Evolutionary conservation across 805 yeast genomes (phyloP).

Genomic region (Wickerhamiella alocasiicola): DNA sequence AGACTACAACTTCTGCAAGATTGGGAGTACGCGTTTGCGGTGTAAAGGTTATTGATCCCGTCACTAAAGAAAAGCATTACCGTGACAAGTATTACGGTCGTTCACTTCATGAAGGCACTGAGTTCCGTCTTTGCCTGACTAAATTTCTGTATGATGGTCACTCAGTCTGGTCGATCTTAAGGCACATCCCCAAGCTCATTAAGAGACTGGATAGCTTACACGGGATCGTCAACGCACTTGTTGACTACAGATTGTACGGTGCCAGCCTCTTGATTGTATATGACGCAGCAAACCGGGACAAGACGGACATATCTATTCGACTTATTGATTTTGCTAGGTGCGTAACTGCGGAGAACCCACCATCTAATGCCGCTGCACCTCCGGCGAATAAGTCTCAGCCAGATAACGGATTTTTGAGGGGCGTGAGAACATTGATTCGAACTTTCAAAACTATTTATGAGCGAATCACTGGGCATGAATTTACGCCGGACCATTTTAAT

Average conservation of each 20-base stretch:
- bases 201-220: constrained; percentile 47
- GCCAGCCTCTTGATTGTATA: constrained; percentile 80
- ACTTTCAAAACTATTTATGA: constrained; percentile 53
- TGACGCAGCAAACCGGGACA: constrained; percentile 42
- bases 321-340: constrained; percentile 95
- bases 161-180: constrained; percentile 41
- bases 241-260: constrained; percentile 83
- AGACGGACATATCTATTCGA: constrained; percentile 29
- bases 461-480: constrained; percentile 36
- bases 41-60: constrained; percentile 65
- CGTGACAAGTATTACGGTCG: constrained; percentile 93
- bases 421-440: constrained; percentile 56
- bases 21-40: constrained; percentile 94
- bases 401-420: constrained; percentile 78
- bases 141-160: constrained; percentile 73
- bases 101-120: constrained; percentile 51
- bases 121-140: constrained; percentile 62
- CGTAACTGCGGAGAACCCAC: constrained; percentile 49
- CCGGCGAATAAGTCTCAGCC: constrained; percentile 52
- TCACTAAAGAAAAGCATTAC: constrained; percentile 39
- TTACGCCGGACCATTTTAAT: constrained; percentile 15
- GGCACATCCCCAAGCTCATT: constrained; percentile 57
- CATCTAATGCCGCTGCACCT: constrained; percentile 44
- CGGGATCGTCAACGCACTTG: constrained; percentile 40
- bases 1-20: constrained; percentile 60